Conservation (phyloP, 2,329 filamentous ascomycete genomes). For the Elsinoe australis region DNA sequence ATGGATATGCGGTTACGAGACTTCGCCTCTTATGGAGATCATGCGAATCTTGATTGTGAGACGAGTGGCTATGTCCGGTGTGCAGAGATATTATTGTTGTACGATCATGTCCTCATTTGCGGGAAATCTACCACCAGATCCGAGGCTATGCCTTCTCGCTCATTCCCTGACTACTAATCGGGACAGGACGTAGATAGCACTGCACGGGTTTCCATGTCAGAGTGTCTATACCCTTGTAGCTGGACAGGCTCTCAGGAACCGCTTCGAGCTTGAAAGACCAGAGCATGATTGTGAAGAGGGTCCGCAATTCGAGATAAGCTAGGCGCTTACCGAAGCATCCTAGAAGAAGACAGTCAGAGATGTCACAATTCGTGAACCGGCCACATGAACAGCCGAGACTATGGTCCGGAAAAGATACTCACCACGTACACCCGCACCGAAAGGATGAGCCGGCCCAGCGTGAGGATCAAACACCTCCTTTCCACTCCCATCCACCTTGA, state of each 20-base stretch:
- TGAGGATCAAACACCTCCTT: conserved; percentile 30
- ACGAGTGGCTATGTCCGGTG: too few relatives aligned
- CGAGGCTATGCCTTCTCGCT: too few relatives aligned
- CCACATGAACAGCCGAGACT: neutral
- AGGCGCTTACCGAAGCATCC: conserved; percentile 26
- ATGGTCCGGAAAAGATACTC: neutral
- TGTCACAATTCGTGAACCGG: too few relatives aligned
- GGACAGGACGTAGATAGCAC: conserved; percentile 22
- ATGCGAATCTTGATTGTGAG: too few relatives aligned
- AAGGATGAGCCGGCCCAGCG: conserved; percentile 31
- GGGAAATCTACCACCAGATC: too few relatives aligned
- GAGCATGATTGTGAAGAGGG: conserved; percentile 27
- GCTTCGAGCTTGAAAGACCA: conserved; percentile 28
- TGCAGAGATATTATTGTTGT: too few relatives aligned
- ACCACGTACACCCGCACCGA: conserved; percentile 32
- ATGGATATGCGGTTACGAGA: too few relatives aligned
- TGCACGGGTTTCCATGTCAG: conserved; percentile 27
- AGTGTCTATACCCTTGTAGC: conserved; percentile 24
- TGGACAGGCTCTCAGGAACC: conserved; percentile 22
- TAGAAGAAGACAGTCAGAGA: too few relatives aligned
- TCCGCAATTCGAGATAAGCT: conserved; percentile 26
- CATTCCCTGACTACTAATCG: too few relatives aligned
- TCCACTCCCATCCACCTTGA: conserved; percentile 26
- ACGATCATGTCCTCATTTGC: too few relatives aligned
- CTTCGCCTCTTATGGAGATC: too few relatives aligned